A percentile compares a stretch with the other conserved stretches of the same genome.
phyloP scores from a whole-genome alignment of 768 basidiomycete genomes.

The Psilocybe azurescens region DNA sequence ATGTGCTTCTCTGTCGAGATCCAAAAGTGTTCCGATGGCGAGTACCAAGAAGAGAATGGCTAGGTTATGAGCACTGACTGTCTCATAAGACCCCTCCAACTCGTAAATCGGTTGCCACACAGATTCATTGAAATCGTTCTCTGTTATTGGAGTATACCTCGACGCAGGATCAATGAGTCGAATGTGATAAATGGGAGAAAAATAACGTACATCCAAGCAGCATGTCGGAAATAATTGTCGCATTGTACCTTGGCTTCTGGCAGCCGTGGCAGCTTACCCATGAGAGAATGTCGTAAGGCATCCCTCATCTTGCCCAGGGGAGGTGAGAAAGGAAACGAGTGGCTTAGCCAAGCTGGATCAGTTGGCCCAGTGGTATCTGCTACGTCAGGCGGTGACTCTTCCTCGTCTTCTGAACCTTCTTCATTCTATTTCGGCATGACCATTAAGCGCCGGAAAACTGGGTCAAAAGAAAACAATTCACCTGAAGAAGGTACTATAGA shows the following conservation, averaged over 20 bases:
- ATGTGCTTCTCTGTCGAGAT: conserved; percentile 58
- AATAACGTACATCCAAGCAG: conserved; percentile 69
- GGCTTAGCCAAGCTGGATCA: conserved; percentile 63
- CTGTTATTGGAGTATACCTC: conserved; percentile 73
- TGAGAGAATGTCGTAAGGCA: conserved; percentile 47
- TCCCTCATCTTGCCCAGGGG: conserved; percentile 47
- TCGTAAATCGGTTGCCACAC: conserved; percentile 62
- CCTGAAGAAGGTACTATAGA: conserved; percentile 68
- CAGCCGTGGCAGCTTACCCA: conserved; percentile 50
- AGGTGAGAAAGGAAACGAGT: conserved; percentile 63
- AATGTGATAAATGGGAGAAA: not conserved
- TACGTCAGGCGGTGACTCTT: conserved; percentile 34
- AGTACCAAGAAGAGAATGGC: conserved; percentile 69
- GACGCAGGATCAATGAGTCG: conserved; percentile 2
- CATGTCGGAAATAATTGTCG: conserved; percentile 66
- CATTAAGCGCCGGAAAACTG: conserved; percentile 12
- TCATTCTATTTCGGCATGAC: conserved; percentile 54
- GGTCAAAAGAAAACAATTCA: conserved; percentile 30
- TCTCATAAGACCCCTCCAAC: conserved; percentile 39
- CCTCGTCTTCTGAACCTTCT: conserved; percentile 60
- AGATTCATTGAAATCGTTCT: conserved; percentile 56
- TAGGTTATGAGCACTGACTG: conserved; percentile 55
- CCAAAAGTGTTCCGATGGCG: conserved; percentile 66
- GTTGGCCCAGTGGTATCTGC: conserved; percentile 44
- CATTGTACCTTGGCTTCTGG: conserved; percentile 44